These are phyloP conservation scores for Prunus mume DNA, from an alignment of 306 rosid species.

Conservation along the genomic window DNA sequence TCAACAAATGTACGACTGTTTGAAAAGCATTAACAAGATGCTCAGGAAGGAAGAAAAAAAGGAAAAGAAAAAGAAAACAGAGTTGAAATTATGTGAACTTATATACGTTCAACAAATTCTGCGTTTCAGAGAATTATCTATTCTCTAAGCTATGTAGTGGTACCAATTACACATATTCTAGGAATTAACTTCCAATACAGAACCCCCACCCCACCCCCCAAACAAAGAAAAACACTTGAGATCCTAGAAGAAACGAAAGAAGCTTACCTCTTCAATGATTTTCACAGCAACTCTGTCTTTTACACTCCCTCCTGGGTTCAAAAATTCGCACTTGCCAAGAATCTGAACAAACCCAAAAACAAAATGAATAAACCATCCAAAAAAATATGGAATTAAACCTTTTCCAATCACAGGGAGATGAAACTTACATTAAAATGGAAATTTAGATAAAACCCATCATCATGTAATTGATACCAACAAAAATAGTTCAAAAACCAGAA, in stretches of 20 bases:
- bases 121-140: neutral
- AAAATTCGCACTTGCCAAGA: conserved; percentile 88
- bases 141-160: neutral
- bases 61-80: neutral
- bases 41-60: neutral
- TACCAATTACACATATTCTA: neutral
- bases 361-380: neutral
- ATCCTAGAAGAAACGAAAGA: neutral
- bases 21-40: neutral
- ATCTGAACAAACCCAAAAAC: conserved; percentile 43
- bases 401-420: neutral
- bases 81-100: neutral
- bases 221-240: neutral
- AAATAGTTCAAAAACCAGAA: neutral
- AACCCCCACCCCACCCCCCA: too few relatives aligned
- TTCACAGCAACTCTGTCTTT: conserved; percentile 89
- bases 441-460: neutral
- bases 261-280: conserved; percentile 73
- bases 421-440: neutral
- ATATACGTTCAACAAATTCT: neutral
- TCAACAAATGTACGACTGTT: neutral
- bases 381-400: neutral
- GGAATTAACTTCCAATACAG: neutral
- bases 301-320: conserved; percentile 97
- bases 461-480: neutral